phyloP scores from a whole-genome alignment of 2,329 filamentous ascomycete species.

The Cladosporium sp. region DNA sequence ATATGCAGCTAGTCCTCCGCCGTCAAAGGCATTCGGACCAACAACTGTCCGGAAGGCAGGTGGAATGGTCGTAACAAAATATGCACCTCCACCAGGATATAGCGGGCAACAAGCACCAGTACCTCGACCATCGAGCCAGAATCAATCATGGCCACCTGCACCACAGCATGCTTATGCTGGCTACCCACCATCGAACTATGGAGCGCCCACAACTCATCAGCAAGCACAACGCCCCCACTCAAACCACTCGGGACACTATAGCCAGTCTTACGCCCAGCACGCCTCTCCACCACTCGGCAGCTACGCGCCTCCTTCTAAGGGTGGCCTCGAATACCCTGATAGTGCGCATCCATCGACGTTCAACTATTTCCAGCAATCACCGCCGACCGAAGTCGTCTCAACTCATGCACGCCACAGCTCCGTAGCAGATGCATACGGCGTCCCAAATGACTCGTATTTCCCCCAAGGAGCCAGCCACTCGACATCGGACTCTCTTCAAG shows the following conservation, averaged over 20 bases:
- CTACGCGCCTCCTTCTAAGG: neutral
- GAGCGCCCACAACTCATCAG: conserved; percentile 8
- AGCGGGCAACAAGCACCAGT: conserved; percentile 29
- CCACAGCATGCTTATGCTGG: conserved; percentile 22
- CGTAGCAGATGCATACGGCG: neutral
- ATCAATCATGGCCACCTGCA: conserved; percentile 25
- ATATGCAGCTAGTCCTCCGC: conserved; percentile 29
- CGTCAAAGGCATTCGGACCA: conserved; percentile 42
- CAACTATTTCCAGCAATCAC: conserved; percentile 13
- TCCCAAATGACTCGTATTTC: conserved; percentile 2
- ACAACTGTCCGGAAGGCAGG: conserved; percentile 37
- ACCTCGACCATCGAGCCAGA: conserved; percentile 21
- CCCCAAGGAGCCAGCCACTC: conserved; percentile 2
- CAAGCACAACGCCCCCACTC: conserved; percentile 16
- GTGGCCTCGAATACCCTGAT: neutral
- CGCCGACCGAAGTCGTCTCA: conserved; percentile 1
- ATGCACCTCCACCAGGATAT: conserved; percentile 52
- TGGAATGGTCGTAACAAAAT: conserved; percentile 49
- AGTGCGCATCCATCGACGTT: conserved; percentile 1
- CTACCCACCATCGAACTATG: conserved; percentile 16
- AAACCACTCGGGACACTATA: conserved; percentile 8
- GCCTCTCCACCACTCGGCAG: conserved; percentile 7
- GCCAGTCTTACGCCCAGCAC: conserved; percentile 9
- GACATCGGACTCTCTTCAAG: conserved; percentile 1
- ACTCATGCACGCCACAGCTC: conserved; percentile 5